Conservation (phyloP, 352 stramenopile genomes). For the Phytophthora pseudosyringae region DNA sequence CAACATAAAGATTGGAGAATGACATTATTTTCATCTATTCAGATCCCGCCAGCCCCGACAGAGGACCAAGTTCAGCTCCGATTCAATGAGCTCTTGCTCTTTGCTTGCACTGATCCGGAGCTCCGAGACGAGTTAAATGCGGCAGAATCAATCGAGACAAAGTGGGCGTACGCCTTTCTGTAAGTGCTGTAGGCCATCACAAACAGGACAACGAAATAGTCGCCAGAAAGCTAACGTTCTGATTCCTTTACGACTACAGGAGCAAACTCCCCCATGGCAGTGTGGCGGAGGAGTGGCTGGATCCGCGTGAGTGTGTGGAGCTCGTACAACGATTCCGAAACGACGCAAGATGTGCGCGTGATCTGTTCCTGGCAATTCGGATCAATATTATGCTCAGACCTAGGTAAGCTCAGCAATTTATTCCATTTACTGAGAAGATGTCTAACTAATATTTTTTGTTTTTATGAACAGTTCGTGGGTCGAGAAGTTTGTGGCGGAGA, state of each 20-base stretch:
- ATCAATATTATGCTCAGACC: conserved; percentile 66
- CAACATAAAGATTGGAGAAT: neutral
- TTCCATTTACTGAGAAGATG: neutral
- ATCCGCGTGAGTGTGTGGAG: conserved; percentile 57
- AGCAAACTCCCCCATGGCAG: conserved; percentile 51
- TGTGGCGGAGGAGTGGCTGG: conserved; percentile 52
- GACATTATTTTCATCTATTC: conserved; percentile 2
- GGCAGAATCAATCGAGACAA: conserved; percentile 56
- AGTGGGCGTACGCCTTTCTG: conserved; percentile 80
- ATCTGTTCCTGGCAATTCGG: conserved; percentile 66
- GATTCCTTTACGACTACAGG: conserved; percentile 16
- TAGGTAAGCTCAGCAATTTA: conserved; percentile 32
- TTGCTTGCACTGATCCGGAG: conserved; percentile 29
- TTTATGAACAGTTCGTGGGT: conserved; percentile 50
- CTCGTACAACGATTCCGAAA: conserved; percentile 48
- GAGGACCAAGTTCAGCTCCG: conserved; percentile 43
- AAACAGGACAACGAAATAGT: neutral
- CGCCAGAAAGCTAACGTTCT: neutral
- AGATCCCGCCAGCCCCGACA: conserved; percentile 60
- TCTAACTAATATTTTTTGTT: conserved; percentile 1
- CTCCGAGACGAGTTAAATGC: conserved; percentile 50
- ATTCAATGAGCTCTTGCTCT: conserved; percentile 57
- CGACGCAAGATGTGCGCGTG: conserved; percentile 42
- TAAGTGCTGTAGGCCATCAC: conserved; percentile 35
- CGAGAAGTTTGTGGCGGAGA: conserved; percentile 53